A percentile compares a stretch with the other conserved stretches of the same genome.
phyloP scores from a whole-genome alignment of 805 yeast species.

The Cyberlindnera nakhonratchasimensis region DNA sequence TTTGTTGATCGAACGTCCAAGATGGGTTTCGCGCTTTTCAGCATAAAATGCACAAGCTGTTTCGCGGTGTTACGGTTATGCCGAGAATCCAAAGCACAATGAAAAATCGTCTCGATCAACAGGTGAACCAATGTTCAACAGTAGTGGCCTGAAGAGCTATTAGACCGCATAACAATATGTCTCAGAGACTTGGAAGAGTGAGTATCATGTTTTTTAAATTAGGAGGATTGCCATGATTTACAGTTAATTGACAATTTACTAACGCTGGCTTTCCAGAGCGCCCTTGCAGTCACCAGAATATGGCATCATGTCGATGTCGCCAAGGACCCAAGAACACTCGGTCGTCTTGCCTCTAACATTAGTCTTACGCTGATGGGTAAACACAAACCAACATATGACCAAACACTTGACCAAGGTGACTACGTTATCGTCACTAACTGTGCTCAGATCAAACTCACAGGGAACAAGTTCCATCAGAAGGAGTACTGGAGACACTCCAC shows the following conservation, averaged over 20 bases:
- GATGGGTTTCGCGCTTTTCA: not conserved
- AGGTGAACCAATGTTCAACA: not conserved
- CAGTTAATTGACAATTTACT: not conserved
- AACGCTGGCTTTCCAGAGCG: conserved; percentile 35
- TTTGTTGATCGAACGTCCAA: conserved; percentile 1
- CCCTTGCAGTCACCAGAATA: conserved; percentile 72
- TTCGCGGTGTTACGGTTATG: not conserved
- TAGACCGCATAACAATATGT: too few species aligned
- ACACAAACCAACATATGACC: conserved; percentile 87
- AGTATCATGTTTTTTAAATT: not conserved
- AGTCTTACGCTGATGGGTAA: conserved; percentile 93
- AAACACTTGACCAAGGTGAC: conserved; percentile 85
- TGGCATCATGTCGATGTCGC: conserved; percentile 98
- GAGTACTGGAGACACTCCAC: conserved; percentile 86
- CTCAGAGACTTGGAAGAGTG: conserved; percentile 30
- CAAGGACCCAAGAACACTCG: conserved; percentile 78
- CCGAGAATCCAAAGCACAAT: not conserved
- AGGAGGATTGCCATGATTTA: not conserved
- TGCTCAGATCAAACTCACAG: conserved; percentile 74
- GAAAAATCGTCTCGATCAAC: conserved; percentile 1
- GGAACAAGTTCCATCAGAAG: conserved; percentile 77
- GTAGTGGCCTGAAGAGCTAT: too few species aligned
- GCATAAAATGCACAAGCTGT: not conserved
- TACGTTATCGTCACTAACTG: conserved; percentile 96
- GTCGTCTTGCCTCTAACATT: conserved; percentile 86